A percentile compares a stretch with the other conserved stretches of the same genome.
Conservation (phyloP, 2,329 filamentous ascomycete species). For the Aureobasidium melanogenum region DNA sequence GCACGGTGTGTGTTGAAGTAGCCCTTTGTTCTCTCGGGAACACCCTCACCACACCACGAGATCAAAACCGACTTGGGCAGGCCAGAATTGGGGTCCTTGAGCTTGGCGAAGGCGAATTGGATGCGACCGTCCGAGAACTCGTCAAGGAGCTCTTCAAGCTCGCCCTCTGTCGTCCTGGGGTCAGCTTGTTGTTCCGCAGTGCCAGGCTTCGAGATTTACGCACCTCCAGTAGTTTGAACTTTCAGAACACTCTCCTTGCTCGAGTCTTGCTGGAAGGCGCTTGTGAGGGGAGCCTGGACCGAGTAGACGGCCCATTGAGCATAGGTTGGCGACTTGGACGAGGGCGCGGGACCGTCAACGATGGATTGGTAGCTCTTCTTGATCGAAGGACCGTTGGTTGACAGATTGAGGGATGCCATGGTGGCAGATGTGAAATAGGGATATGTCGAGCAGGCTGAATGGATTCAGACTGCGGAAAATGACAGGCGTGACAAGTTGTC, state of each 20-base stretch:
- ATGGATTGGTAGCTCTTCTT: constrained; percentile 55
- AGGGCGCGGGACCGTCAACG: constrained; percentile 51
- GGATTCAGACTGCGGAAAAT: neutral
- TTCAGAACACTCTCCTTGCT: constrained; percentile 93
- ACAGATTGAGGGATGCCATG: constrained; percentile 61
- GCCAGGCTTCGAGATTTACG: constrained; percentile 15
- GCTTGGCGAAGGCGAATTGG: constrained; percentile 93
- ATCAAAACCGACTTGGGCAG: constrained; percentile 90
- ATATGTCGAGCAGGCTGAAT: neutral
- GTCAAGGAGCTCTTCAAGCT: constrained; percentile 80
- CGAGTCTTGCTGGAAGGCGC: constrained; percentile 77
- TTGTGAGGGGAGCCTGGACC: constrained; percentile 84
- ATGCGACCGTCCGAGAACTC: constrained; percentile 95
- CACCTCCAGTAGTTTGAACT: constrained; percentile 84
- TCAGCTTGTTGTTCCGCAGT: neutral
- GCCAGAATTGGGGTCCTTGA: constrained; percentile 85
- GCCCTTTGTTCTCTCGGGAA: constrained; percentile 96
- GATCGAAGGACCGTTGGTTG: constrained; percentile 45
- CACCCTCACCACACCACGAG: constrained; percentile 94
- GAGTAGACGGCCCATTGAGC: constrained; percentile 92
- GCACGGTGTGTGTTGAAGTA: constrained; percentile 95
- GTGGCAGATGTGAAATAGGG: constrained; percentile 36
- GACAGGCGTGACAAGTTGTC: neutral
- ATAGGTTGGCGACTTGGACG: constrained; percentile 60
- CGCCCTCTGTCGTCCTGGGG: constrained; percentile 57